phyloP scores from a whole-genome alignment of 1,284 basidiomycete species.

The Irpex rosettiformis region DNA sequence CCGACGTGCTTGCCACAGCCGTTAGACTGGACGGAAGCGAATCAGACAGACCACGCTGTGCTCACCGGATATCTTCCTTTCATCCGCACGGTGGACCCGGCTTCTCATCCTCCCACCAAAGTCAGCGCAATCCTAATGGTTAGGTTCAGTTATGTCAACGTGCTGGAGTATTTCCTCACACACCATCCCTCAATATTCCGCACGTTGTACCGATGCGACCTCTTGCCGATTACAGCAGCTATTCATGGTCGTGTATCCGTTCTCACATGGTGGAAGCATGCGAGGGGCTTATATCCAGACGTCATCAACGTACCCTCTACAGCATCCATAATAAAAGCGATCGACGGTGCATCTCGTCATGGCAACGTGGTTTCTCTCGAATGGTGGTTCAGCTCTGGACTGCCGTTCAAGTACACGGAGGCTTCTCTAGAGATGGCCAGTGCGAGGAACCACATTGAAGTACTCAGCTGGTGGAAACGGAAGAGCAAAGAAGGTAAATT shows the following conservation, averaged over 20 bases:
- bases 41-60: constrained; percentile 63
- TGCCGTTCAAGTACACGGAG: constrained; percentile 68
- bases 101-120: constrained; percentile 55
- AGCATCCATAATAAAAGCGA: constrained; percentile 53
- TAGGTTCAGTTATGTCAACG: constrained; percentile 70
- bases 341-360: constrained; percentile 69
- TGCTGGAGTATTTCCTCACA: constrained; percentile 67
- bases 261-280: constrained; percentile 77
- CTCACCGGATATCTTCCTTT: constrained; percentile 57
- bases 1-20: constrained; percentile 66
- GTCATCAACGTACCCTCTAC: constrained; percentile 49
- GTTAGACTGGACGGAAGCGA: constrained; percentile 66
- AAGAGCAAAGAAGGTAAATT: constrained; percentile 32
- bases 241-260: constrained; percentile 68
- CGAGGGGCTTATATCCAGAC: constrained; percentile 53
- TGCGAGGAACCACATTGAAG: constrained; percentile 63
- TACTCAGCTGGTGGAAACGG: constrained; percentile 78
- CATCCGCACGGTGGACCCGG: constrained; percentile 55
- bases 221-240: constrained; percentile 72
- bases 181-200: constrained; percentile 61
- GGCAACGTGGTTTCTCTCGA: constrained; percentile 64
- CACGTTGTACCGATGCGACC: constrained; percentile 56
- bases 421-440: constrained; percentile 74
- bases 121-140: constrained; percentile 63
- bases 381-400: constrained; percentile 63